Conservation (phyloP, 768 basidiomycete species). For the Lactifluus echinatus region DNA sequence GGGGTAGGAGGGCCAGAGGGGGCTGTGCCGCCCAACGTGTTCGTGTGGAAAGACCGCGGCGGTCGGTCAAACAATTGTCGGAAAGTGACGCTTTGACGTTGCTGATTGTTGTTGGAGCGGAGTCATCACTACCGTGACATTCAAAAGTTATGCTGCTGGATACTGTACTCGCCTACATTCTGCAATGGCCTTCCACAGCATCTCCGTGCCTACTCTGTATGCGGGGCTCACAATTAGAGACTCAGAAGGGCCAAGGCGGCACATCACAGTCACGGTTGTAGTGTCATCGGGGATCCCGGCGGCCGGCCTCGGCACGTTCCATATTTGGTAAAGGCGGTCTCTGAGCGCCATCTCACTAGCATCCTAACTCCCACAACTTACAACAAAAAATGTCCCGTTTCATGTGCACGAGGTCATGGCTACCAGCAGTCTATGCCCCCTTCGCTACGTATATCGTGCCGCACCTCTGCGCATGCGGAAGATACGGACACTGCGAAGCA, state of each 20-base stretch:
- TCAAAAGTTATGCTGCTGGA: not conserved
- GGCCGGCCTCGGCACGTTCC: no score
- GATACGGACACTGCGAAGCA: no score
- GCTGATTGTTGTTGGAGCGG: not conserved
- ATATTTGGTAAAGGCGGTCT: no score
- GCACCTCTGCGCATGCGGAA: not conserved
- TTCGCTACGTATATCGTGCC: no score
- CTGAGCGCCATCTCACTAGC: no score
- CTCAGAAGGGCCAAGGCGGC: no score
- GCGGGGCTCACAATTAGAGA: not conserved
- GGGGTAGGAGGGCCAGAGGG: not conserved
- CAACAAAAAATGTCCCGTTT: no score
- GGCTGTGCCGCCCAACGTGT: not conserved
- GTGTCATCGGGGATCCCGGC: not conserved
- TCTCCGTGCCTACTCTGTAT: not conserved
- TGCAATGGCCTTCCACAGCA: not conserved
- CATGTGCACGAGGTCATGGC: no score
- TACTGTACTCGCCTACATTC: not conserved
- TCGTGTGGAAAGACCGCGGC: not conserved
- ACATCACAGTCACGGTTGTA: no score
- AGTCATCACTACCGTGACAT: not conserved
- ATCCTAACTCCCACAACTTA: no score
- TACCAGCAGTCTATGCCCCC: no score
- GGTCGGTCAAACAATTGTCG: not conserved
- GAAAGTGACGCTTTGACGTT: not conserved